A percentile compares a stretch with the other conserved stretches of the same genome.
Evolutionary conservation across 2,329 filamentous ascomycete genomes (phyloP).

Genomic region (Fusarium pseudocircinatum): DNA sequence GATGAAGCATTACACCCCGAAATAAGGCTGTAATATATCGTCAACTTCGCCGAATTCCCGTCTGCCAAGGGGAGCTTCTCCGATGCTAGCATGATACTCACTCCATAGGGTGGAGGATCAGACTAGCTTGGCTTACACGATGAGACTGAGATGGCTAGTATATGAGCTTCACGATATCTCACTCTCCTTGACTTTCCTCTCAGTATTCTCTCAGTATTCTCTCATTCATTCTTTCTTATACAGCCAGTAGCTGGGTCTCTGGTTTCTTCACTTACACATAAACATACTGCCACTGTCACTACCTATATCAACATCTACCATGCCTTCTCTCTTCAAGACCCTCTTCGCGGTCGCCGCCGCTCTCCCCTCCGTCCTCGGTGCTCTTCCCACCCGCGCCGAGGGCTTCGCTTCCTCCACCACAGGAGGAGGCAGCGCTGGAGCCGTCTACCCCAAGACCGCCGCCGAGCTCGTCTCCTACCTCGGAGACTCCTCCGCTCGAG

Average conservation of each 20-base stretch:
- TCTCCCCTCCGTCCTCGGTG: slow-evolving; percentile 34
- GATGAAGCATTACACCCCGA: neutral
- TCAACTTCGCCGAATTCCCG: slow-evolving; percentile 29
- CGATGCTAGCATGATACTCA: neutral
- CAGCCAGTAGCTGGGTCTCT: slow-evolving; percentile 30
- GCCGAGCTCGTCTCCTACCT: slow-evolving; percentile 69
- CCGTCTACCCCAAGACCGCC: slow-evolving; percentile 63
- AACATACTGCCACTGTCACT: neutral
- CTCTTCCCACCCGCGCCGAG: slow-evolving; percentile 50
- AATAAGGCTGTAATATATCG: slow-evolving; percentile 22
- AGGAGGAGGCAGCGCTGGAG: slow-evolving; percentile 64
- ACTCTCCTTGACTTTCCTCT: neutral
- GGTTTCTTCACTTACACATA: slow-evolving; percentile 10
- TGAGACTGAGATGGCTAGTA: neutral
- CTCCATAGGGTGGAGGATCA: neutral
- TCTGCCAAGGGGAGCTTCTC: slow-evolving; percentile 20
- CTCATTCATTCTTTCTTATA: slow-evolving; percentile 5
- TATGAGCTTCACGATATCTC: slow-evolving; percentile 17
- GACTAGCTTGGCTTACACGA: slow-evolving; percentile 3
- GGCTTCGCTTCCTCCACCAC: slow-evolving; percentile 63
- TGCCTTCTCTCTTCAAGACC: slow-evolving; percentile 36
- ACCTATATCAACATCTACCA: neutral
- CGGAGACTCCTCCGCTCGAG: slow-evolving; percentile 60
- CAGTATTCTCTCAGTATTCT: neutral
- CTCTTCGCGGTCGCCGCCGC: slow-evolving; percentile 31